phyloP scores from a whole-genome alignment of 1,284 basidiomycete genomes.

The Hemileia vastatrix region DNA sequence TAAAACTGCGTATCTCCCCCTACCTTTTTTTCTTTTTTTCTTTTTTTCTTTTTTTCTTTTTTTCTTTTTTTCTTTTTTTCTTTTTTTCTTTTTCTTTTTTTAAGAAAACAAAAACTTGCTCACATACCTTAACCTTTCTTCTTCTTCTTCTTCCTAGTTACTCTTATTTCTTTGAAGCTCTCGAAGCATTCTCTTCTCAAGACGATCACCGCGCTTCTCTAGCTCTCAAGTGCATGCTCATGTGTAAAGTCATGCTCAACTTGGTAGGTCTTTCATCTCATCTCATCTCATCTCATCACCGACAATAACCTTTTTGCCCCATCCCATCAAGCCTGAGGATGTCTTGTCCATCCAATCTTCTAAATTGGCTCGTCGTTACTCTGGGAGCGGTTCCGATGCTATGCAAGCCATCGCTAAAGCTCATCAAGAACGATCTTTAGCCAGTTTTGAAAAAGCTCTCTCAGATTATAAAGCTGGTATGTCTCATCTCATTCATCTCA shows the following conservation, averaged over 20 bases:
- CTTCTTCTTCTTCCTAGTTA: slow-evolving; percentile 49
- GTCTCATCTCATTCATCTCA: slow-evolving; percentile 27
- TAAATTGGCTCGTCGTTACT: slow-evolving; percentile 79
- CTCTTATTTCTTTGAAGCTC: slow-evolving; percentile 95
- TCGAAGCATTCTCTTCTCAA: slow-evolving; percentile 68
- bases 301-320: not conserved
- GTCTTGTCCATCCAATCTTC: slow-evolving; percentile 73
- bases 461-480: slow-evolving; percentile 75
- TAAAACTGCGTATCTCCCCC: slow-evolving; percentile 57
- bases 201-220: slow-evolving; percentile 57
- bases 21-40: not conserved
- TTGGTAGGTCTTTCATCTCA: slow-evolving; percentile 53
- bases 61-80: slow-evolving; percentile 25
- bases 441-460: slow-evolving; percentile 77
- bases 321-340: slow-evolving; percentile 67
- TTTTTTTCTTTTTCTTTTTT: slow-evolving; percentile 92
- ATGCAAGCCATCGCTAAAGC: slow-evolving; percentile 90
- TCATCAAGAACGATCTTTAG: slow-evolving; percentile 79
- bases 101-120: not conserved
- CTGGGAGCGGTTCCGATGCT: slow-evolving; percentile 69
- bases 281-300: not conserved
- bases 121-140: not conserved
- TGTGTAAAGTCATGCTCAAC: slow-evolving; percentile 97
- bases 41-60: not conserved
- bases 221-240: slow-evolving; percentile 91